A percentile compares a stretch with the other conserved stretches of the same genome.
These are phyloP conservation scores for Pachysandra terminalis DNA, from an alignment of 164 flowering plant species.

Conservation along the genomic window DNA sequence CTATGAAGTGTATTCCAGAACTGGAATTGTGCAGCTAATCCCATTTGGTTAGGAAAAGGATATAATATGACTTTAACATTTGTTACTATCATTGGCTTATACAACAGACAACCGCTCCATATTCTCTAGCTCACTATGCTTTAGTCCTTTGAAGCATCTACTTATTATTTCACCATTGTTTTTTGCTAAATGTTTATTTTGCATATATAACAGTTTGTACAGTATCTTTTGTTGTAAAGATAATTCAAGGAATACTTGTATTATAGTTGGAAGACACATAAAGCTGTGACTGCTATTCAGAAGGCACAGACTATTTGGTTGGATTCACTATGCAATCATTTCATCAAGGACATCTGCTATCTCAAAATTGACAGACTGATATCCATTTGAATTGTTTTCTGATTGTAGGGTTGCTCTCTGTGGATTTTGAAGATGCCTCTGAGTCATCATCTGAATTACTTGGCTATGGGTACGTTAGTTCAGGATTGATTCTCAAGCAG, in stretches of 20 bases:
- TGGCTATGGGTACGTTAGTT: conserved; percentile 43
- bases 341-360: not conserved
- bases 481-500: conserved; percentile 5
- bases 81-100: not conserved
- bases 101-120: not conserved
- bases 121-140: not conserved
- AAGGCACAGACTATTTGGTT: not conserved
- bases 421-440: conserved; percentile 57
- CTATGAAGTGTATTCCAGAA: too few relatives aligned
- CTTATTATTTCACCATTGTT: too few relatives aligned
- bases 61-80: too few relatives aligned
- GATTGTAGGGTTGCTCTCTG: conserved; percentile 58
- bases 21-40: too few relatives aligned
- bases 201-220: too few relatives aligned
- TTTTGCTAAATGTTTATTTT: too few relatives aligned
- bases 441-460: conserved; percentile 45
- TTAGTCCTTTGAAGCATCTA: not conserved
- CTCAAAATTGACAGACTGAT: not conserved
- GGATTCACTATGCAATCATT: not conserved
- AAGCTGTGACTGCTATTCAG: not conserved
- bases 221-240: too few relatives aligned
- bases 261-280: too few relatives aligned
- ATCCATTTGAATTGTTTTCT: conserved; percentile 14
- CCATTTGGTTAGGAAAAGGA: too few relatives aligned
- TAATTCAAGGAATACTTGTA: too few relatives aligned